phyloP scores from a whole-genome alignment of 768 basidiomycete genomes.

The Leccinum arenicola region DNA sequence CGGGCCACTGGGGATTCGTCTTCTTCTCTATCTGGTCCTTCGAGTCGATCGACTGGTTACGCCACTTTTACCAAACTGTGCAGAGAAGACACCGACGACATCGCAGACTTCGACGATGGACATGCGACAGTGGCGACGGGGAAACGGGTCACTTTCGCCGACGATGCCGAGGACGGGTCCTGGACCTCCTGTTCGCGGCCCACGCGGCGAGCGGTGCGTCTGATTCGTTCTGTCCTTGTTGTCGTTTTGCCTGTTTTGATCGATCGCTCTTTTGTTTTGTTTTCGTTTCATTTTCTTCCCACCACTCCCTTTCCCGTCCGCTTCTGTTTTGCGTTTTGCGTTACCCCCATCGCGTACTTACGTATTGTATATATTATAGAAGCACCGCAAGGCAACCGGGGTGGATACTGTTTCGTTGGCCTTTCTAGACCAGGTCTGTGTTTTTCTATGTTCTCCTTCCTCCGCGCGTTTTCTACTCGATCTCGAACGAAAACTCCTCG shows the following conservation, averaged over 20 bases:
- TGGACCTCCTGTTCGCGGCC: constrained; percentile 17
- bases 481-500: constrained; percentile 2
- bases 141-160: constrained; percentile 25
- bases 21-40: constrained; percentile 6
- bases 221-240: background rate
- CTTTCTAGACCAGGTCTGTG: constrained; percentile 23
- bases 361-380: constrained; percentile 14
- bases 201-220: constrained; percentile 26
- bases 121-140: constrained; percentile 14
- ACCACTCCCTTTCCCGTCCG: background rate
- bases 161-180: constrained; percentile 20
- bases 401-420: constrained; percentile 7
- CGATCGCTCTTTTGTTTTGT: background rate
- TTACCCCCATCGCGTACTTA: background rate
- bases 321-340: background rate
- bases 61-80: constrained; percentile 25
- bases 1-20: constrained; percentile 8
- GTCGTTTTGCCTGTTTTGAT: constrained; percentile 1
- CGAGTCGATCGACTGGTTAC: constrained; percentile 20
- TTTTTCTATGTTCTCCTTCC: background rate
- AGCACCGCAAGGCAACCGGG: constrained; percentile 19
- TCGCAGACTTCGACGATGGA: constrained; percentile 24
- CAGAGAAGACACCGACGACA: constrained; percentile 29
- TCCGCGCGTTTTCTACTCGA: background rate
- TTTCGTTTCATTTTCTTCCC: background rate